Evolutionary conservation across 768 basidiomycete species (phyloP), one percentile per base, ranked within the genome.

Genomic region (Atractiella rhizophila): DNA sequence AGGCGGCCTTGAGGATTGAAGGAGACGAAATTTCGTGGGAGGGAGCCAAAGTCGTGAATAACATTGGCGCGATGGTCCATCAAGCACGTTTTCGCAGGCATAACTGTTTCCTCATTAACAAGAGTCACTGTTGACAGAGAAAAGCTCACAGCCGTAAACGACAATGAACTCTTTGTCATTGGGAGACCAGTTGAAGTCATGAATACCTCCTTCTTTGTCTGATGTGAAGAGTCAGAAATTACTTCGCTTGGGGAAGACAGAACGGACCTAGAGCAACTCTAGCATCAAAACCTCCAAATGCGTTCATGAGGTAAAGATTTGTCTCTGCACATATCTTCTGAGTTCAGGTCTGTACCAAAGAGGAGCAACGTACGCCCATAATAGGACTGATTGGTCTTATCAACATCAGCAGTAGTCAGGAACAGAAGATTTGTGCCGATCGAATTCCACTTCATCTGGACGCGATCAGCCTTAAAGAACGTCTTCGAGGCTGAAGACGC

Each of bases 161-260:
- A 94, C 85, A 35, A 73, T 74, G 56, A 98, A 98, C 60, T 98
- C 91, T 59, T 86, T 82, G 37, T 81, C 82, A 51, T 82, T 85
- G 7, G 91, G 83, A 49, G 74, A 83, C 91, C 91, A 98, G 13
- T 71, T 62, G 46, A 88, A 91, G 56, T 96, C 91, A 53, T 91
- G 85, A 47, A 98, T 82, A 1, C 85, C 85, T 1, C 91, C 91
- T 46, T 96, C 88, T 63, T 91, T 94, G 62, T 91, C 85, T 51
- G 80, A 62, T 12, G 2, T 4, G 12, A 6, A 1, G 67, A 63
- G 27, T 19, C 0, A 38, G 16, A 19, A 8, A 23, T 23, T 4
- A 11, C 4, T 3, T 11, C 9, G 2, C 20, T 28, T 4, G 18
- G 13, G n/a, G 8, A 4, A 26, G 21, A 19, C 13, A 6, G 16